These are phyloP conservation scores for Cenchrus fungigraminus DNA, from an alignment of 176 grass and related monocot species.

Conservation along the genomic window DNA sequence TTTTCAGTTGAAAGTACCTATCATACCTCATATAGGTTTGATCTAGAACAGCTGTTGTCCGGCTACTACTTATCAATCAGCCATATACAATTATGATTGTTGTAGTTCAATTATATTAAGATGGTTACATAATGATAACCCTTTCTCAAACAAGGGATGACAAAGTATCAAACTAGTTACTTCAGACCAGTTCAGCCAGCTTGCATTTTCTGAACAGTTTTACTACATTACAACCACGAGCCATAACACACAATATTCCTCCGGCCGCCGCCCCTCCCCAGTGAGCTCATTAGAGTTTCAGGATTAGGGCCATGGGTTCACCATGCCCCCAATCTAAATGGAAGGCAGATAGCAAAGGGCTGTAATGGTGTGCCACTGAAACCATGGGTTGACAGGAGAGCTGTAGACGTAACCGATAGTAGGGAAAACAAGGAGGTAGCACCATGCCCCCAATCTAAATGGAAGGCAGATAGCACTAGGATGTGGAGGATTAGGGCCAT, in stretches of 20 bases:
- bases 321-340: not conserved
- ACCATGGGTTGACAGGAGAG: not conserved
- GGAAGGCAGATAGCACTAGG: no score
- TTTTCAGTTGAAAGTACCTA: slow-evolving; percentile 2
- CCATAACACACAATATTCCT: not conserved
- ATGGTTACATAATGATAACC: not conserved
- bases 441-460: not conserved
- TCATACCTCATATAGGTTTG: not conserved
- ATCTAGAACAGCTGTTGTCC: not conserved
- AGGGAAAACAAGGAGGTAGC: not conserved
- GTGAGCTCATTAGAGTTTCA: not conserved
- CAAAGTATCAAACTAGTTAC: not conserved
- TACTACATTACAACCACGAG: not conserved
- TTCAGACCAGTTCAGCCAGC: not conserved
- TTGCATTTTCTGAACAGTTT: slow-evolving; percentile 3
- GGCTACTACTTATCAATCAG: slow-evolving; percentile 7
- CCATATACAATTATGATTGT: not conserved
- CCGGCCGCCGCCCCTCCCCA: not conserved
- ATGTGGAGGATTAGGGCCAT: not conserved
- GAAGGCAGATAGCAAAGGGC: not conserved
- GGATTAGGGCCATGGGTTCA: not conserved
- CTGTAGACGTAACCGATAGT: not conserved
- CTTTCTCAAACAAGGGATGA: slow-evolving; percentile 17
- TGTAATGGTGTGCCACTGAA: not conserved
- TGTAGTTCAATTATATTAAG: slow-evolving; percentile 29